phyloP scores from a whole-genome alignment of 2,329 filamentous ascomycete species.

The Diaporthe capsici region DNA sequence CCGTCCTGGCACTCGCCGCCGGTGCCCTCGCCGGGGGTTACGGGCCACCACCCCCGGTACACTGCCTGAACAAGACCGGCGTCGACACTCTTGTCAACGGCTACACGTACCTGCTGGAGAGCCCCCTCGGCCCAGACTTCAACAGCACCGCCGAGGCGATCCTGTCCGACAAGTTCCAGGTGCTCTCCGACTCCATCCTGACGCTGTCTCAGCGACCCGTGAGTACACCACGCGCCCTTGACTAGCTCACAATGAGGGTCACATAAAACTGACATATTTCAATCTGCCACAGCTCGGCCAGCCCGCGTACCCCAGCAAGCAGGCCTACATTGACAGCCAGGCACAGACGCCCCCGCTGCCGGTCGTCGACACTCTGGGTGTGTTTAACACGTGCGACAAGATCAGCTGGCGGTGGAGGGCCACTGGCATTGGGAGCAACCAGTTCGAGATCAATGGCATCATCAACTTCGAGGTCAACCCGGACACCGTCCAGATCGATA shows the following conservation, averaged over 20 bases:
- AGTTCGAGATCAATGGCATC: slow-evolving; percentile 38
- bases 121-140: slow-evolving; percentile 35
- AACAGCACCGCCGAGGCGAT: slow-evolving; percentile 39
- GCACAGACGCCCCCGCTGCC: slow-evolving; percentile 38
- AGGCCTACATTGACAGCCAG: slow-evolving; percentile 40
- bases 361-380: slow-evolving; percentile 29
- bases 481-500: slow-evolving; percentile 34
- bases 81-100: slow-evolving; percentile 33
- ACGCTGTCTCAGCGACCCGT: slow-evolving; percentile 37
- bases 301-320: slow-evolving; percentile 40
- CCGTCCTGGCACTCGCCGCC: slow-evolving; percentile 4
- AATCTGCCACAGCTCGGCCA: slow-evolving; percentile 19
- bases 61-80: slow-evolving; percentile 11
- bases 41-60: neutral
- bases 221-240: neutral
- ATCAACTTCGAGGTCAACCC: slow-evolving; percentile 36
- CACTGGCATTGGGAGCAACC: slow-evolving; percentile 36
- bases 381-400: slow-evolving; percentile 37
- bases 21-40: neutral
- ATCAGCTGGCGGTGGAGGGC: slow-evolving; percentile 42
- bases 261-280: neutral
- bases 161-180: slow-evolving; percentile 30
- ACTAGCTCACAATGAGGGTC: no score
- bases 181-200: slow-evolving; percentile 40
- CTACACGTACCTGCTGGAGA: slow-evolving; percentile 40